A percentile compares a stretch with the other conserved stretches of the same genome.
phyloP scores from a whole-genome alignment of 305 asterid species.

The Rubia balearica region DNA sequence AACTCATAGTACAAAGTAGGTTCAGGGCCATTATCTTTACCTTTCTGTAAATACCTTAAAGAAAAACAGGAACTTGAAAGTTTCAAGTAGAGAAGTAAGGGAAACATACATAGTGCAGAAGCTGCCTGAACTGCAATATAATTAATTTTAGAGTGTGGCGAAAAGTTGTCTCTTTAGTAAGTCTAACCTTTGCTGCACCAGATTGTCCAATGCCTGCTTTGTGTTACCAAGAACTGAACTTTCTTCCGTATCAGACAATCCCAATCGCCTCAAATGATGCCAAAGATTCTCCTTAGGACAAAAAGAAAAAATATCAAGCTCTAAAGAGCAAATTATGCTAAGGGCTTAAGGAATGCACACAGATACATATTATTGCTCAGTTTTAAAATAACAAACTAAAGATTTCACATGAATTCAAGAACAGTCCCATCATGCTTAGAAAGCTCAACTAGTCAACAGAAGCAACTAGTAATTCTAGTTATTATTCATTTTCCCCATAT shows the following conservation, averaged over 20 bases:
- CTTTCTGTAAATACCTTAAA: slow-evolving; percentile 73
- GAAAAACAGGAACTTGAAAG: slow-evolving; percentile 1
- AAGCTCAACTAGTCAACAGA: background rate
- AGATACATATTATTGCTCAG: background rate
- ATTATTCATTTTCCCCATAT: background rate
- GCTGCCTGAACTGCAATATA: background rate
- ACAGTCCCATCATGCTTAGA: background rate
- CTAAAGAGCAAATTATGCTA: background rate
- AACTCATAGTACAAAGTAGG: slow-evolving; percentile 66
- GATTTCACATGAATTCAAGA: background rate
- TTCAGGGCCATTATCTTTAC: slow-evolving; percentile 73
- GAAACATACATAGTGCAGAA: background rate
- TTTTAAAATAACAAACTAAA: background rate
- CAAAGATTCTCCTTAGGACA: slow-evolving; percentile 59
- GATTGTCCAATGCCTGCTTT: slow-evolving; percentile 56
- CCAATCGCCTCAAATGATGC: slow-evolving; percentile 82
- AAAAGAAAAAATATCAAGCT: slow-evolving; percentile 12
- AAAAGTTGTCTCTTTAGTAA: slow-evolving; percentile 10
- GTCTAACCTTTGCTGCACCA: slow-evolving; percentile 83
- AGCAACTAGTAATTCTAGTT: background rate
- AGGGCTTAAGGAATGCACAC: background rate
- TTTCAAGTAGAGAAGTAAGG: slow-evolving; percentile 12
- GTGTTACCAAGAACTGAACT: slow-evolving; percentile 49
- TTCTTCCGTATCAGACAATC: slow-evolving; percentile 63
- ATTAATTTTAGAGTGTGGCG: background rate